These are phyloP conservation scores for Penicillium vulpinum DNA, from an alignment of 2,329 filamentous ascomycete genomes.

Conservation along the genomic window DNA sequence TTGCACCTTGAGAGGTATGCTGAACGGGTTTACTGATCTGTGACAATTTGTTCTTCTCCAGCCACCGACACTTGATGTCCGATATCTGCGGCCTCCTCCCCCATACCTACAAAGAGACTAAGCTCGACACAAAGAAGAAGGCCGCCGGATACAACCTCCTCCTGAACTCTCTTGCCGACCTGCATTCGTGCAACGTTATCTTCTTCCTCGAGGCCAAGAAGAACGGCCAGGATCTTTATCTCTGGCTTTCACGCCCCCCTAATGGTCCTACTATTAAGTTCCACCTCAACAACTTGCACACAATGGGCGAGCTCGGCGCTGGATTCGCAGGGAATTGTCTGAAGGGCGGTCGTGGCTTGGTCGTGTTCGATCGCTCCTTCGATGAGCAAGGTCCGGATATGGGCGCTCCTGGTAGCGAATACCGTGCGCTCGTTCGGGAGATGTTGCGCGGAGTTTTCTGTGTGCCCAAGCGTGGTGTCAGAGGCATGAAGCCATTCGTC, in stretches of 20 bases:
- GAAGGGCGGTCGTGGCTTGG: slow-evolving; percentile 85
- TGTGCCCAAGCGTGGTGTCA: slow-evolving; percentile 76
- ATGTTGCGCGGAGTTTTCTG: slow-evolving; percentile 88
- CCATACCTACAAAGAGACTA: slow-evolving; percentile 90
- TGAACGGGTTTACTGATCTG: slow-evolving; percentile 7
- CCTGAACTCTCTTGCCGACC: slow-evolving; percentile 72
- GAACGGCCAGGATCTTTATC: slow-evolving; percentile 81
- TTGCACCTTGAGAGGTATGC: background rate
- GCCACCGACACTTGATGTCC: slow-evolving; percentile 89
- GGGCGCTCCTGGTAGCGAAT: slow-evolving; percentile 54
- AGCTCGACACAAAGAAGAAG: slow-evolving; percentile 91
- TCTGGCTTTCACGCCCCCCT: slow-evolving; percentile 89
- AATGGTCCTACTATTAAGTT: slow-evolving; percentile 72
- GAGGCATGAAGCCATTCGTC: slow-evolving; percentile 92
- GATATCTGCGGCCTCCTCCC: slow-evolving; percentile 87
- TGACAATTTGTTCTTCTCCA: slow-evolving; percentile 40
- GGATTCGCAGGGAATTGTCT: slow-evolving; percentile 91
- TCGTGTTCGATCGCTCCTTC: slow-evolving; percentile 89
- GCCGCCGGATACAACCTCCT: slow-evolving; percentile 61
- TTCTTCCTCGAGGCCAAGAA: slow-evolving; percentile 96
- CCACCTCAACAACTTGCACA: slow-evolving; percentile 67
- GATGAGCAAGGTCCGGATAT: slow-evolving; percentile 74
- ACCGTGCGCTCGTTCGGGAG: slow-evolving; percentile 67
- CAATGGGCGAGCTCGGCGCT: slow-evolving; percentile 86
- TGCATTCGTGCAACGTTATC: slow-evolving; percentile 93